Percentiles rank a stretch among this genome's conserved stretches.
phyloP scores from a whole-genome alignment of 2,329 filamentous ascomycete species.

The Coniochaeta sp. region DNA sequence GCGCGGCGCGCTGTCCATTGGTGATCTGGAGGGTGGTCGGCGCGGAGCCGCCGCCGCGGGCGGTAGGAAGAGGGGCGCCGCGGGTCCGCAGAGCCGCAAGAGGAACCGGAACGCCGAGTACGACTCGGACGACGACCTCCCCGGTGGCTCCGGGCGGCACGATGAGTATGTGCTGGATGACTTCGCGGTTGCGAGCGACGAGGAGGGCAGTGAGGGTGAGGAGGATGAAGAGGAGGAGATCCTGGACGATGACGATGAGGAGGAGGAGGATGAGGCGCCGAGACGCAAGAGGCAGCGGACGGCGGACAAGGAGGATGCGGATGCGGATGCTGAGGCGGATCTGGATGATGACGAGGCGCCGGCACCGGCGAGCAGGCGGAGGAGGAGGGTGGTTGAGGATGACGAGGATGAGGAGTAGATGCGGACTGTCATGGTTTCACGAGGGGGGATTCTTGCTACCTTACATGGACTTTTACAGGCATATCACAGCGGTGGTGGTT shows the following conservation, averaged over 20 bases:
- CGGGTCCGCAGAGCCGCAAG: constrained; percentile 35
- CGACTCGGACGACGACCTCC: constrained; percentile 69
- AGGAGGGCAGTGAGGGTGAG: constrained; percentile 53
- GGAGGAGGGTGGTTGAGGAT: constrained; percentile 16
- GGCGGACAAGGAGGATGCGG: constrained; percentile 38
- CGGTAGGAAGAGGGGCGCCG: constrained; percentile 45
- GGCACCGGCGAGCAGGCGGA: constrained; percentile 14
- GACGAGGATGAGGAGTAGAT: constrained; percentile 18
- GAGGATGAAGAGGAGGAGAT: constrained; percentile 56
- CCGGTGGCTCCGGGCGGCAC: constrained; percentile 50
- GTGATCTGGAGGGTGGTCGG: constrained; percentile 59
- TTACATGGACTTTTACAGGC: background rate
- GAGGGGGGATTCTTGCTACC: background rate
- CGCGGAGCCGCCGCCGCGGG: constrained; percentile 34
- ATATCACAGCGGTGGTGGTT: background rate
- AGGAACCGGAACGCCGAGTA: constrained; percentile 56
- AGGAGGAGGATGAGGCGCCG: constrained; percentile 46
- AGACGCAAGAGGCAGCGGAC: constrained; percentile 44
- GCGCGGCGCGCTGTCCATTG: constrained; percentile 52
- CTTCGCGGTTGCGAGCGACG: constrained; percentile 69
- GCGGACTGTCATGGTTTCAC: background rate
- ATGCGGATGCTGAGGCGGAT: constrained; percentile 47
- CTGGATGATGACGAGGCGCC: constrained; percentile 39
- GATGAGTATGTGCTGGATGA: constrained; percentile 78
- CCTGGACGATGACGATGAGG: constrained; percentile 50